Evolutionary conservation across 1,139 yeast genomes (phyloP), one percentile per base, ranked within the genome.

Genomic region (Yamadazyma spencermartinsiae): DNA sequence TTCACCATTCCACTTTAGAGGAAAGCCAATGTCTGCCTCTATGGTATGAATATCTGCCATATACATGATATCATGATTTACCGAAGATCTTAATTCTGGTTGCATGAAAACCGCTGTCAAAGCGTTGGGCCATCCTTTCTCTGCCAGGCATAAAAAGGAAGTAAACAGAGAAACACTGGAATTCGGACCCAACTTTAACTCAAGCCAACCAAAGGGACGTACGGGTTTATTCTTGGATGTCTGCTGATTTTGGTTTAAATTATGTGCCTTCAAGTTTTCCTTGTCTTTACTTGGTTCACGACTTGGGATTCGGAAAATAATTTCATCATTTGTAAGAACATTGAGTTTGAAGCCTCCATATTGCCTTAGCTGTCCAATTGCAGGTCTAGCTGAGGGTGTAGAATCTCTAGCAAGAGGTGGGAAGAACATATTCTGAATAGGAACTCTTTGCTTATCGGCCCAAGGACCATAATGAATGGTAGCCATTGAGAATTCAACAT

Each of bases 121-220:
- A 2, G 52, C 56, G 44, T 84, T 84, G 18, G 72, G 67, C 72
- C 78, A 84, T 0, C 96, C 96, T 2, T 64, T 55, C 3, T 60
- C 61, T 4, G 49, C 45, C 0, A 76, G 66, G 0, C 90, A 77
- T 4, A 78, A 60, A 48, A 79, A 72, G 0, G 86, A 78, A 1
- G 76, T 62, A 25, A 66, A 70, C 28, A 69, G 60, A 3, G 71
- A 57, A 1, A 82, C 54, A 1, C 69, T 68, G 0, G 94, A 77
- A 0, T 73, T 77, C 20, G 72, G 69, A 1, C 72, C 72, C 36
- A 83, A 63, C 43, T 82, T 82, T 15, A 89, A 45, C 53, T 90
- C 97, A 4, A 92, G 48, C 98, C 98, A 92, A 0, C 97, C 98
- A 66, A 85, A 92, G 0, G 96, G 85, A 27, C 88, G 61, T 8